Evolutionary conservation across 2,329 filamentous ascomycete genomes (phyloP).

Genomic region (Endoconidiophora polonica): DNA sequence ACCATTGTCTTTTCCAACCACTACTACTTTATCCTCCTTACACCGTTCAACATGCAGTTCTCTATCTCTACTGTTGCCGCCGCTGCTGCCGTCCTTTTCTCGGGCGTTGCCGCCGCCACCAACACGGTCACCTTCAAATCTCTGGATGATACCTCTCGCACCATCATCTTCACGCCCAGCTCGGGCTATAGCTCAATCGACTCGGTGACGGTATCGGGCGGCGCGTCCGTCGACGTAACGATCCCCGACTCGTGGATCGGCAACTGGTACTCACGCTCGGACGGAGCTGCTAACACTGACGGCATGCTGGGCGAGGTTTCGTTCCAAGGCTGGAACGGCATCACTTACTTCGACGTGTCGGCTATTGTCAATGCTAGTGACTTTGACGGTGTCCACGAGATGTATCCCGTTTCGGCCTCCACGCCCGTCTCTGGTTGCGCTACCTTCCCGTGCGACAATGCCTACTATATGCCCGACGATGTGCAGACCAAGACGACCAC

Average conservation of each 20-base stretch:
- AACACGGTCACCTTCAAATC: conserved; percentile 41
- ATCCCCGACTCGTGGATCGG: conserved; percentile 30
- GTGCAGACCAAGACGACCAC: conserved; percentile 36
- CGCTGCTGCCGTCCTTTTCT: conserved; percentile 28
- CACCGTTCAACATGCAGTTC: conserved; percentile 10
- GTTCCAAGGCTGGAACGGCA: conserved; percentile 30
- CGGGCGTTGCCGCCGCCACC: conserved; percentile 28
- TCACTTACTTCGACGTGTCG: conserved; percentile 41
- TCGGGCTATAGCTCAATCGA: conserved; percentile 23
- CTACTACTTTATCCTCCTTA: neutral
- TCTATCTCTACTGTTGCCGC: neutral
- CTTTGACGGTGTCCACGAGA: conserved; percentile 34
- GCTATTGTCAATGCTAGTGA: conserved; percentile 38
- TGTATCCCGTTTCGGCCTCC: conserved; percentile 28
- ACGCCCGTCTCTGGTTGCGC: conserved; percentile 33
- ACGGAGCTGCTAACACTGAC: conserved; percentile 25
- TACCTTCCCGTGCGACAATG: conserved; percentile 34
- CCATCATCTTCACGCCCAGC: conserved; percentile 31
- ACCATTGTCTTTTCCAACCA: neutral
- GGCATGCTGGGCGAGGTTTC: conserved; percentile 38
- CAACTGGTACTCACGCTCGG: conserved; percentile 33
- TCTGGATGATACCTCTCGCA: conserved; percentile 34
- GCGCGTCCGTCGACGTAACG: conserved; percentile 24
- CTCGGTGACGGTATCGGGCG: conserved; percentile 24
- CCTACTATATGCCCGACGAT: conserved; percentile 37